Percentiles rank a stretch among this genome's conserved stretches.
These are phyloP conservation scores for Botrytis fabae DNA, from an alignment of 2,329 filamentous ascomycete genomes.

Conservation along the genomic window DNA sequence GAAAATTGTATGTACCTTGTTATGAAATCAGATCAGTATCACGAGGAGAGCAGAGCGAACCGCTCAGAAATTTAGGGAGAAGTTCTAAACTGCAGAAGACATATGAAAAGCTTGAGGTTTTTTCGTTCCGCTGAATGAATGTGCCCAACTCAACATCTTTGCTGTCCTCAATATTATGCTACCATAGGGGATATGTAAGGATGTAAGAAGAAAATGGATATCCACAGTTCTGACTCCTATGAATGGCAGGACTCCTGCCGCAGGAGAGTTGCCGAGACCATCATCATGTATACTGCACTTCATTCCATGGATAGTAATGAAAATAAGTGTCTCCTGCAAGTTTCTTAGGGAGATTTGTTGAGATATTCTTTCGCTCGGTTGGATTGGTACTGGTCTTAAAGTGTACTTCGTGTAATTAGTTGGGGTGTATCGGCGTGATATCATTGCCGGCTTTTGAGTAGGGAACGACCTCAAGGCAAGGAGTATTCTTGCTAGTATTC, in stretches of 20 bases:
- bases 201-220: neutral
- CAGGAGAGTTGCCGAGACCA: too few relatives aligned
- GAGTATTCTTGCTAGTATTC: neutral
- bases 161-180: neutral
- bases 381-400: too few relatives aligned
- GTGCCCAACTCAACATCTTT: too few relatives aligned
- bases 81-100: neutral
- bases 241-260: too few relatives aligned
- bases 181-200: neutral
- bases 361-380: too few relatives aligned
- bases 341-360: too few relatives aligned
- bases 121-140: too few relatives aligned
- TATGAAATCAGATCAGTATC: neutral
- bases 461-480: neutral
- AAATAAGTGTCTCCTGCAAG: too few relatives aligned
- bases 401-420: neutral
- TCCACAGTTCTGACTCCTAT: neutral
- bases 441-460: neutral
- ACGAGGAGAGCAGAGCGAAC: neutral
- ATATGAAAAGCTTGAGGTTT: too few relatives aligned
- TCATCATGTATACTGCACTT: too few relatives aligned
- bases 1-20: too few relatives aligned
- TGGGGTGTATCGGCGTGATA: neutral
- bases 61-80: accelerated
- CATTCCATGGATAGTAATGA: too few relatives aligned